Evolutionary conservation across 78 protist species (phyloP).

Genomic region (Pigoraptor vietnamica): DNA sequence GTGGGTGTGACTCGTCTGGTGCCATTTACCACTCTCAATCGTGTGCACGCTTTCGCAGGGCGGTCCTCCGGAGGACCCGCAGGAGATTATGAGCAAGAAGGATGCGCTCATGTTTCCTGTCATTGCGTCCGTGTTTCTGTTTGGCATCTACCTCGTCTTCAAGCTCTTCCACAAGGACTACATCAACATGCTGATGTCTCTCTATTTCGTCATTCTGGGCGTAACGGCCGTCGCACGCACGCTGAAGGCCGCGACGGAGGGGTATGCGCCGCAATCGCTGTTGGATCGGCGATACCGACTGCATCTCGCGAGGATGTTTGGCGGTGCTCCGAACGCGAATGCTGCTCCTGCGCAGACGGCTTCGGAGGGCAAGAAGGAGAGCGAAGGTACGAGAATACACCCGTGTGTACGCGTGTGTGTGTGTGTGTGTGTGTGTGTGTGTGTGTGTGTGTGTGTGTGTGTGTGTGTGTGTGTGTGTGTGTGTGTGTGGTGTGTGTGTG

Average conservation of each 20-base stretch:
- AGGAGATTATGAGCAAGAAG: conserved; percentile 16
- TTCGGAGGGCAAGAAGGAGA: neutral
- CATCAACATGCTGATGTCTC: conserved; percentile 34
- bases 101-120: conserved; percentile 68
- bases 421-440: neutral
- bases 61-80: neutral
- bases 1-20: neutral
- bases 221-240: conserved; percentile 18
- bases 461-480: too few species aligned
- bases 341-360: neutral
- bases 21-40: neutral
- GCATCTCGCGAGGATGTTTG: neutral
- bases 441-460: neutral
- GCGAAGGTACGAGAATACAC: neutral
- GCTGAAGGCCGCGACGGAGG: neutral
- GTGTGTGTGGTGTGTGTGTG: too few species aligned
- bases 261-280: neutral
- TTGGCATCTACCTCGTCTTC: conserved; percentile 43
- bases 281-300: neutral
- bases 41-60: neutral
- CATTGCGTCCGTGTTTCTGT: conserved; percentile 29
- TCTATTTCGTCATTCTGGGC: conserved; percentile 36
- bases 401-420: too few species aligned
- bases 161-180: conserved; percentile 40
- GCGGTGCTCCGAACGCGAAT: neutral